Percentiles rank a stretch among this genome's conserved stretches.
Evolutionary conservation across 495 filamentous ascomycete species (phyloP).

Genomic region (Tuber brumale): DNA sequence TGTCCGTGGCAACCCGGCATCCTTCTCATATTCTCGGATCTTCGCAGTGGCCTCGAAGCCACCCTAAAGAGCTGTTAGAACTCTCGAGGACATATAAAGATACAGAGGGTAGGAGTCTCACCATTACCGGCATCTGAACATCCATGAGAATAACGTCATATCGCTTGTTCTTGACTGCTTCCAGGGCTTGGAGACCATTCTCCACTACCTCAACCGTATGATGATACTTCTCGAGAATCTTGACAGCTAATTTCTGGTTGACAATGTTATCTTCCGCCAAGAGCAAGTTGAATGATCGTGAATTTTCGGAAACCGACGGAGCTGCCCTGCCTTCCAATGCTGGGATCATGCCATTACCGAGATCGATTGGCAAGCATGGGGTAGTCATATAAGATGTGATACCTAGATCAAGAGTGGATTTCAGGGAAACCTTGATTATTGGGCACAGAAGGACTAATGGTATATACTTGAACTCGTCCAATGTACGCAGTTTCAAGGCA

Average conservation of each 20-base stretch:
- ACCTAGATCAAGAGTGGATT: conserved; percentile 89
- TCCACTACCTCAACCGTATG: conserved; percentile 93
- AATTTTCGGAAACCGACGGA: conserved; percentile 85
- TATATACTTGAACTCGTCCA: conserved; percentile 96
- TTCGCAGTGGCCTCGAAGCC: conserved; percentile 96
- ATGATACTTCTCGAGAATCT: conserved; percentile 96
- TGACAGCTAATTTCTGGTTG: conserved; percentile 92
- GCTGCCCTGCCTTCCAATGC: conserved; percentile 90
- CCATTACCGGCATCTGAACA: conserved; percentile 99
- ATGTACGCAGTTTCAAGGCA: conserved; percentile 70
- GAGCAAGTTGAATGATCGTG: conserved; percentile 90
- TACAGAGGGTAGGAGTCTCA: conserved; percentile 42
- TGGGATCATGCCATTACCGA: conserved; percentile 98
- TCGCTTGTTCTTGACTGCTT: conserved; percentile 77
- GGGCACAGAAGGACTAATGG: conserved; percentile 92
- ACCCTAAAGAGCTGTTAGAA: conserved; percentile 51
- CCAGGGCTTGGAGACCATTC: conserved; percentile 87
- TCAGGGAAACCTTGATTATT: conserved; percentile 83
- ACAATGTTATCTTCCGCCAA: conserved; percentile 97
- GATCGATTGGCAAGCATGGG: conserved; percentile 86
- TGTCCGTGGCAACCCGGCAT: conserved; percentile 66
- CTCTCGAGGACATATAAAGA: neutral
- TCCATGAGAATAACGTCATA: conserved; percentile 99
- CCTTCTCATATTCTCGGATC: conserved; percentile 89
- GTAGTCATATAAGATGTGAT: conserved; percentile 99